Conservation (phyloP, 805 yeast genomes). For the Sugiyamaella lignohabitans region DNA sequence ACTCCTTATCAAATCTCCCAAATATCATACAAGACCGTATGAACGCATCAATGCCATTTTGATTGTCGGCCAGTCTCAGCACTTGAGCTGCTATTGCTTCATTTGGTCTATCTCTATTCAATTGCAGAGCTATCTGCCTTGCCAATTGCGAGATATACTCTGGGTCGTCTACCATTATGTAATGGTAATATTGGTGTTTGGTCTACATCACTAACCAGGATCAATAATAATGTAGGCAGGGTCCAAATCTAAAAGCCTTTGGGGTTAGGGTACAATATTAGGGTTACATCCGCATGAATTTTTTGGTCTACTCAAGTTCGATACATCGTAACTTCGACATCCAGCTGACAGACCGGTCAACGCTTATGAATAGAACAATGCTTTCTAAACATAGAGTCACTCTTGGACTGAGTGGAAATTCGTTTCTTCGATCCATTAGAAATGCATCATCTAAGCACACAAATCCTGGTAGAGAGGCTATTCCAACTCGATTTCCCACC, state of each 20-base stretch:
- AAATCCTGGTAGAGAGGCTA: constrained; percentile 6
- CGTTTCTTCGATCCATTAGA: too few species aligned
- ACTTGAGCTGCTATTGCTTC: constrained; percentile 19
- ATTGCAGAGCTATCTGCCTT: constrained; percentile 18
- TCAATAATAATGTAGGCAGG: too few species aligned
- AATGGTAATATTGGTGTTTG: too few species aligned
- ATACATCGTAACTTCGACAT: too few species aligned
- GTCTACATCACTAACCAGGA: too few species aligned
- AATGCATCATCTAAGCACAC: constrained; percentile 9
- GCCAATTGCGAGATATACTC: constrained; percentile 9
- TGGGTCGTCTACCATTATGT: not conserved
- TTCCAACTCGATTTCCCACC: constrained; percentile 41
- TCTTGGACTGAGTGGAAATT: too few species aligned
- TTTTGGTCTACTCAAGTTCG: too few species aligned
- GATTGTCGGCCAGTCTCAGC: constrained; percentile 16
- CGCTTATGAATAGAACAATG: too few species aligned
- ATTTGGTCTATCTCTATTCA: constrained; percentile 19
- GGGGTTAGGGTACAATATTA: not conserved
- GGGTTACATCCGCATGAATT: too few species aligned
- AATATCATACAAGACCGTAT: constrained; percentile 21
- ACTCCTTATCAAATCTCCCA: constrained; percentile 23
- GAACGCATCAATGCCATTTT: constrained; percentile 14
- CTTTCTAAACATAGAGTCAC: too few species aligned
- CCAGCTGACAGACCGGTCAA: too few species aligned
- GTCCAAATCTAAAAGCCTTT: too few species aligned